Evolutionary conservation across 108 stramenopile species (phyloP).

Genomic region (Cyclotella atomus): DNA sequence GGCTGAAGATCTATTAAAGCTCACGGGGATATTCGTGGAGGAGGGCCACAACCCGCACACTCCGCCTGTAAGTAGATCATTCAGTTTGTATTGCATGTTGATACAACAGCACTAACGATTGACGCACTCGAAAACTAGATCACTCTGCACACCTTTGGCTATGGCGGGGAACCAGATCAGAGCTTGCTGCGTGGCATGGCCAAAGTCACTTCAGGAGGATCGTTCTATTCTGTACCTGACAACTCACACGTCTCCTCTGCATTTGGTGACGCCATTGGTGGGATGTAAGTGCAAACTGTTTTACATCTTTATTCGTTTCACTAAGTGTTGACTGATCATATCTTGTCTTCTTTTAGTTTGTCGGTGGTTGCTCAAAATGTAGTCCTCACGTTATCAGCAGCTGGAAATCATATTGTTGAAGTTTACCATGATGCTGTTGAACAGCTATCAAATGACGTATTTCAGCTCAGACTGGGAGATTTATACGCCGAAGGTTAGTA

Average conservation of each 20-base stretch:
- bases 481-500: constrained; percentile 60
- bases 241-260: constrained; percentile 56
- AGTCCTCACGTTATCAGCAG: constrained; percentile 41
- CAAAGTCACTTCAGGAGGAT: constrained; percentile 45
- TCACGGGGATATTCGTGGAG: constrained; percentile 44
- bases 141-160: constrained; percentile 68
- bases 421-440: constrained; percentile 54
- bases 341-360: too few species aligned
- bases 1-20: constrained; percentile 34
- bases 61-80: constrained; percentile 24
- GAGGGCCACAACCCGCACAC: constrained; percentile 18
- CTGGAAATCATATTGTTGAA: constrained; percentile 44
- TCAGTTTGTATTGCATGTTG: background rate
- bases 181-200: constrained; percentile 52
- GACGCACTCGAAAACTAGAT: background rate
- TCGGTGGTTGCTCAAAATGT: constrained; percentile 68
- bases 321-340: too few species aligned
- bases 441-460: constrained; percentile 39
- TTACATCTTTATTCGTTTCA: too few species aligned
- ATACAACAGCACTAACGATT: background rate
- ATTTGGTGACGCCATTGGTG: constrained; percentile 77
- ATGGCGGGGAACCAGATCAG: constrained; percentile 61
- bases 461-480: constrained; percentile 53
- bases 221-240: constrained; percentile 65
- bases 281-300: too few species aligned